Percentiles rank a stretch among this genome's conserved stretches.
These are phyloP conservation scores for Arachnomyces sp. DNA, from an alignment of 2,329 filamentous ascomycete genomes.

Conservation along the genomic window DNA sequence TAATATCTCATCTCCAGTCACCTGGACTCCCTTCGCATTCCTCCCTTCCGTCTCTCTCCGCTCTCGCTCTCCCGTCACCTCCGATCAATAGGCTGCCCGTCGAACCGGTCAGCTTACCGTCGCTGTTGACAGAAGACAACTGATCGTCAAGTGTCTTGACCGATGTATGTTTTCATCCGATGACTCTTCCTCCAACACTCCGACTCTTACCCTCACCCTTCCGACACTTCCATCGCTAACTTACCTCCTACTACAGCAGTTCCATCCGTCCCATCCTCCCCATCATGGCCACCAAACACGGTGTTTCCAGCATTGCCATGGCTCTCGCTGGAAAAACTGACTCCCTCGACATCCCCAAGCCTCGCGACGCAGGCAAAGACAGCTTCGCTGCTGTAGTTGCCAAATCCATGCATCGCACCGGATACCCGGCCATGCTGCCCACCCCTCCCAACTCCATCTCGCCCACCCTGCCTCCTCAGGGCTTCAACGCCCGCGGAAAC, in stretches of 20 bases:
- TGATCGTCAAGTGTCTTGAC: constrained; percentile 10
- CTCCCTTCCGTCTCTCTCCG: too few relatives aligned
- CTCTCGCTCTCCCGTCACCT: too few relatives aligned
- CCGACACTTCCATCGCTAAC: constrained; percentile 2
- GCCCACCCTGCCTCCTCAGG: constrained; percentile 73
- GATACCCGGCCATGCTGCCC: constrained; percentile 49
- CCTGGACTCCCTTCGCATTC: too few relatives aligned
- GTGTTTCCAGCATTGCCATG: constrained; percentile 40
- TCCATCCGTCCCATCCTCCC: constrained; percentile 5
- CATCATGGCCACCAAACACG: constrained; percentile 37
- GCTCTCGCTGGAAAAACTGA: constrained; percentile 43
- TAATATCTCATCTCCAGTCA: constrained; percentile 1
- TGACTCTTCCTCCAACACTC: neutral
- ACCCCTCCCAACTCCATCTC: constrained; percentile 96
- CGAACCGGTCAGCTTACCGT: too few relatives aligned
- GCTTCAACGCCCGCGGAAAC: constrained; percentile 55
- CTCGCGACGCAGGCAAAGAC: constrained; percentile 29
- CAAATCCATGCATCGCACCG: constrained; percentile 15
- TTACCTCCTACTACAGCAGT: constrained; percentile 6
- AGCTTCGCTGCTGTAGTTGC: constrained; percentile 27
- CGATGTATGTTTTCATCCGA: constrained; percentile 10
- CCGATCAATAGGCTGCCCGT: too few relatives aligned
- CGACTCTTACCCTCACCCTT: neutral
- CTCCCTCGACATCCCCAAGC: constrained; percentile 42
- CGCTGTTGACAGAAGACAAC: too few relatives aligned